Base-by-base conservation (phyloP, 2,329 filamentous ascomycete species). In the Chrysoporthe cubensis region DNA sequence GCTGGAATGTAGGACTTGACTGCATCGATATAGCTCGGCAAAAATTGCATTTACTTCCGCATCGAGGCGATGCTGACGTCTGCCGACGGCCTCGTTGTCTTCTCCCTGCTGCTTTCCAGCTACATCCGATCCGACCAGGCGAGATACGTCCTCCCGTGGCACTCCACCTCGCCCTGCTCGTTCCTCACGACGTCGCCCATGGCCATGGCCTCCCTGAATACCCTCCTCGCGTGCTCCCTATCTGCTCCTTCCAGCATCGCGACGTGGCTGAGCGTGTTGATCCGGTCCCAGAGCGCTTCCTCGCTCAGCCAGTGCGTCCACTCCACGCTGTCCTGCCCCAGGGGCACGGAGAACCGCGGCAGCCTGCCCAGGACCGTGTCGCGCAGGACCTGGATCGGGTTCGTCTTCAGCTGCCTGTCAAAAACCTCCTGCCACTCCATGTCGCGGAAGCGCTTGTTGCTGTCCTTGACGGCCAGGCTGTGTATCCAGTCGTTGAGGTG, bases 241-340 rank as follows among this genome's bases (percentile, higher is more conserved):
- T 83, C 80, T 64, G 83, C 79, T 1, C 82, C 85, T 59, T 84
- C 76, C 14, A 91, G 77, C 64, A 89, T 81, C 4, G 87, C 85
- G 69, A 93, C 85, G 74, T 92, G 90, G 73, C 89, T 91, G 67
- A 93, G 78, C 14, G 90, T 93, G 60, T 81, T 82, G 68, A 90
- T 83, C 46, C 91, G 83, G 64, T 85, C 82, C 87, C 89, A 91
- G 61, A 92, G 78, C 65, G 82, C 84, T 62, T 91, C 85, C 67
- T 84, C 83, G 40, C 77, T 80, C 67, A 91, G 75, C 82, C 84
- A 87, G 0, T 86, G 83, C 32, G 84, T 85, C 81, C 88, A 91
- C 59, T 81, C 78, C 59, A 88, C 80, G 42, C 77, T 80, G 42
- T 86, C 81, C 74, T 90, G 85, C 11, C 84, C 84, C 7, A 92